Evolutionary conservation across 495 filamentous ascomycete species (phyloP).

Genomic region (Friedmanniomyces simplex): DNA sequence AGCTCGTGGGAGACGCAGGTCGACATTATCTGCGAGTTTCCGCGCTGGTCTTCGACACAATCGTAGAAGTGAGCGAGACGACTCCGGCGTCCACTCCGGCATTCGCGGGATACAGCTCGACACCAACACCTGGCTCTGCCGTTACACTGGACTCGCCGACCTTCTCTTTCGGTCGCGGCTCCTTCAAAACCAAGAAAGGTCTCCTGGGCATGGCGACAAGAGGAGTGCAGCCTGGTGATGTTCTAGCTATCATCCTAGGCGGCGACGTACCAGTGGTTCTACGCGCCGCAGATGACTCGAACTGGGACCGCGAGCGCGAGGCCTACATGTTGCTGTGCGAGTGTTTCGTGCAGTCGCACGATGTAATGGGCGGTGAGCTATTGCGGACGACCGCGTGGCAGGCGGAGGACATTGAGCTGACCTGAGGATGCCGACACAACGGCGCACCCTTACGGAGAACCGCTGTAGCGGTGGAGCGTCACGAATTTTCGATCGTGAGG

Average conservation of each 20-base stretch:
- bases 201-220: constrained; percentile 4
- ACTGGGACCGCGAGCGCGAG: background rate
- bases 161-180: constrained; percentile 4
- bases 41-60: constrained; percentile 1
- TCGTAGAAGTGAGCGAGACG: background rate
- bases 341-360: constrained; percentile 3
- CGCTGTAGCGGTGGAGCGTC: too few relatives aligned
- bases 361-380: constrained; percentile 8
- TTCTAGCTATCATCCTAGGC: constrained; percentile 5
- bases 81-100: constrained; percentile 3
- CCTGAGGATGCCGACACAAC: background rate
- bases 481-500: too few relatives aligned
- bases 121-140: background rate
- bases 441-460: too few relatives aligned
- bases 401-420: constrained; percentile 1
- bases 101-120: background rate
- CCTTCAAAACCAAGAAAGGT: constrained; percentile 7
- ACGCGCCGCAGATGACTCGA: background rate
- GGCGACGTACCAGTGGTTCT: constrained; percentile 14
- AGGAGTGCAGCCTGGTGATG: background rate
- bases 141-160: constrained; percentile 3
- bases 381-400: background rate
- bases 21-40: constrained; percentile 5
- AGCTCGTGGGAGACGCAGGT: background rate
- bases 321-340: constrained; percentile 11